Evolutionary conservation across 768 basidiomycete genomes (phyloP).

Genomic region (Boletus tomentosulus): DNA sequence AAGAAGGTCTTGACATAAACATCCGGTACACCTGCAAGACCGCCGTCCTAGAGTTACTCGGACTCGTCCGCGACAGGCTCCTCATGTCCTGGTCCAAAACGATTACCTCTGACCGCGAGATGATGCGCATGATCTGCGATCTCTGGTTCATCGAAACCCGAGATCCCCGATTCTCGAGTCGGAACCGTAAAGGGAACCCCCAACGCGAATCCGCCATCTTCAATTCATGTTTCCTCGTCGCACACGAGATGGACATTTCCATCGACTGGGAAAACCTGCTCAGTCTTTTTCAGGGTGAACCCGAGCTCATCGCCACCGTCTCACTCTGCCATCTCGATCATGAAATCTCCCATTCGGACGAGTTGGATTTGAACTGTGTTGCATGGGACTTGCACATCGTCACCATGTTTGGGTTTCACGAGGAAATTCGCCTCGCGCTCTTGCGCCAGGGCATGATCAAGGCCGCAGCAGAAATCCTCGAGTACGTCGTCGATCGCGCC

Average conservation of each 20-base stretch:
- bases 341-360: slow-evolving; percentile 16
- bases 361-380: slow-evolving; percentile 22
- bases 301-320: slow-evolving; percentile 15
- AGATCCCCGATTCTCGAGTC: slow-evolving; percentile 22
- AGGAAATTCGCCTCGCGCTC: slow-evolving; percentile 15
- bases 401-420: slow-evolving; percentile 17
- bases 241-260: slow-evolving; percentile 15
- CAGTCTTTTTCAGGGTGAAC: slow-evolving; percentile 17
- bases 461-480: slow-evolving; percentile 20
- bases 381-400: slow-evolving; percentile 30
- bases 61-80: slow-evolving; percentile 21
- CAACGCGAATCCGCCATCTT: slow-evolving; percentile 30
- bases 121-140: slow-evolving; percentile 27
- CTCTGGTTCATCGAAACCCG: slow-evolving; percentile 27
- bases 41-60: slow-evolving; percentile 25
- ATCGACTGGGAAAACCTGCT: slow-evolving; percentile 25
- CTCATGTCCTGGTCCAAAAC: slow-evolving; percentile 26
- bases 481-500: slow-evolving; percentile 1
- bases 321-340: slow-evolving; percentile 24
- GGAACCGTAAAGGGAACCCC: slow-evolving; percentile 2
- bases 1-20: slow-evolving; percentile 1
- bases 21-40: slow-evolving; percentile 21
- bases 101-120: slow-evolving; percentile 21
- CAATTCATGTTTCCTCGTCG: slow-evolving; percentile 26
- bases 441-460: slow-evolving; percentile 23